Evolutionary conservation across 83 land plant species (phyloP).

Genomic region (Isoetes engelmannii): DNA sequence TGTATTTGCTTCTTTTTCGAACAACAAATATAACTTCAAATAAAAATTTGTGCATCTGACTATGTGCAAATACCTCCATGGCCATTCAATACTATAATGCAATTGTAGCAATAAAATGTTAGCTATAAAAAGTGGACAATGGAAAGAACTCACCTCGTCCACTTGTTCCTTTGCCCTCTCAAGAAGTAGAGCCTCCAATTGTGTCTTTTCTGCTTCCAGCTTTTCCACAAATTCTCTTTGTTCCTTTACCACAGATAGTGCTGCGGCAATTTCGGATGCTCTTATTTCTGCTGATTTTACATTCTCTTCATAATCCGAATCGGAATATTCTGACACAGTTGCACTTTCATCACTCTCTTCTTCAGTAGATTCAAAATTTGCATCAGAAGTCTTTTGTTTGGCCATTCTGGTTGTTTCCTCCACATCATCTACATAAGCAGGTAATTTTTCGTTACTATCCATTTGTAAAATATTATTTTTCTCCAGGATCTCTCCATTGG

Average conservation of each 20-base stretch:
- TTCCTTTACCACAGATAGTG: slow-evolving; percentile 44
- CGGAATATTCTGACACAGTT: too few species aligned
- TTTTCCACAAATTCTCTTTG: slow-evolving; percentile 49
- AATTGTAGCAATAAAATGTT: neutral
- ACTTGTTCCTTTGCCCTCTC: slow-evolving; percentile 53
- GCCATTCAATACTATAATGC: neutral
- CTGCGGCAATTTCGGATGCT: slow-evolving; percentile 44
- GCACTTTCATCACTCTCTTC: too few species aligned
- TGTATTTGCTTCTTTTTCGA: neutral
- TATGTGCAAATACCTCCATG: neutral
- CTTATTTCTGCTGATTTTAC: slow-evolving; percentile 39
- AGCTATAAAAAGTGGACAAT: neutral
- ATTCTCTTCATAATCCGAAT: slow-evolving; percentile 7
- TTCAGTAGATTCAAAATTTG: too few species aligned
- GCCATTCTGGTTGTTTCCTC: too few species aligned
- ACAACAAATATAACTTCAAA: neutral
- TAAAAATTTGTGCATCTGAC: neutral
- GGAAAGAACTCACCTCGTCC: slow-evolving; percentile 39
- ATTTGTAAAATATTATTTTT: too few species aligned
- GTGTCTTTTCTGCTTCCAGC: slow-evolving; percentile 59
- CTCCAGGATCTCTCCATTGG: too few species aligned
- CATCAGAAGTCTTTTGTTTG: too few species aligned
- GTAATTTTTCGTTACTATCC: too few species aligned
- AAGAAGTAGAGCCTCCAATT: slow-evolving; percentile 49
- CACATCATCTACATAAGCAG: too few species aligned